Conservation (phyloP, 257 asterid genomes). For the Petunia secreta region DNA sequence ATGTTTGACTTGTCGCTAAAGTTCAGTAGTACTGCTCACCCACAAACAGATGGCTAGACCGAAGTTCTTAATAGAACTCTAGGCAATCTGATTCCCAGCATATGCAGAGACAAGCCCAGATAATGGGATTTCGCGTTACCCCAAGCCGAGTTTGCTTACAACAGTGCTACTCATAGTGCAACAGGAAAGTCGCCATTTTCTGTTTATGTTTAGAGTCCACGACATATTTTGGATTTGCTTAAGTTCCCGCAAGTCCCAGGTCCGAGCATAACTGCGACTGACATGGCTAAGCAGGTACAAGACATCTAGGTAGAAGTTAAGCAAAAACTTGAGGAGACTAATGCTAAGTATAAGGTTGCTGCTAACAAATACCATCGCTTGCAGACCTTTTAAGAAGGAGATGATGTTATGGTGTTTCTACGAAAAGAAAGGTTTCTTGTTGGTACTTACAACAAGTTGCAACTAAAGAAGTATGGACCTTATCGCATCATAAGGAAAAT, state of each 20-base stretch:
- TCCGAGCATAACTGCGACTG: not conserved
- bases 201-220: not conserved
- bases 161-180: not conserved
- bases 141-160: conserved; percentile 4
- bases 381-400: not conserved
- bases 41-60: not conserved
- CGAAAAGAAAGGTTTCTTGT: not conserved
- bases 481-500: too few relatives aligned
- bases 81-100: not conserved
- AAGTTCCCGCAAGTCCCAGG: not conserved
- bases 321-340: not conserved
- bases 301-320: not conserved
- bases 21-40: not conserved
- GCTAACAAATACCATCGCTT: not conserved
- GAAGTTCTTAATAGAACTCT: not conserved
- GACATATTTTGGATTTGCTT: not conserved
- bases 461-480: not conserved
- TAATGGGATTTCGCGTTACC: not conserved
- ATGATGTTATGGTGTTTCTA: conserved; percentile 1
- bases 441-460: not conserved
- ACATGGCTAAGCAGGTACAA: not conserved
- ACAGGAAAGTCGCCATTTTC: not conserved
- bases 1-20: not conserved
- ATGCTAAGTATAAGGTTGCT: not conserved
- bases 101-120: not conserved